Evolutionary conservation across 306 rosid genomes (phyloP), one percentile per base, ranked within the genome.

Genomic region (Arachis stenosperma): DNA sequence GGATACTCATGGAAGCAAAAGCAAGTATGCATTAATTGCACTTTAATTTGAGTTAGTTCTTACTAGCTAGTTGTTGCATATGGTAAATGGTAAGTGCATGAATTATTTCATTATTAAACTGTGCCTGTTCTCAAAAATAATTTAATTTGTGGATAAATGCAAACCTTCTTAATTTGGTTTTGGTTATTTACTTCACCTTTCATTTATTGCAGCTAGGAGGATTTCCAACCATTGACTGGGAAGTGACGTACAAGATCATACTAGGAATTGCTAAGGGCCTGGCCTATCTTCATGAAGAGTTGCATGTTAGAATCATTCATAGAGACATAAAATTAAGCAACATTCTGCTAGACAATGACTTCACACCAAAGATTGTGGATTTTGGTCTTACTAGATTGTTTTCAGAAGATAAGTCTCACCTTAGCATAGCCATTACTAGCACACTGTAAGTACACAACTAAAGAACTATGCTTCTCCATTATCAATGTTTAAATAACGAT

Each of bases 331-430:
- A 89, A 47, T 76, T 82, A 46, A 86, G 94, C 77, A 89, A 89
- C 63, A 54, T 89, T 52, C 51, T 89, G 43, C 89, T 89, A 27
- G 89, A 86, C 9, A 76, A 82, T 37, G 76, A 89, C 37, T 84
- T 86, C 79, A 75, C 75, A 7, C 74, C 94, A 8, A 89, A 86
- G 81, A 84, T 89, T 69, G 94, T 89, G 9, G 90, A 89, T 82
- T 89, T 89, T 68, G 94, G 94, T 68, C 89, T 89, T n/a, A 91
- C 91, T 74, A 81, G 94, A 72, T 71, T 89, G 15, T 86, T 89
- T 69, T 80, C 84, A 6, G 80, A 69, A 75, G 77, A 80, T 48
- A 75, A 58, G 58, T 69, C 80, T 63, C 84, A 75, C 68, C 46
- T 80, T 69, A 80, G 80, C 73, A 80, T 80, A 54, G 71, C 80